These are phyloP conservation scores for Colletotrichum magnum DNA, from an alignment of 2,329 filamentous ascomycete species.

Conservation along the genomic window DNA sequence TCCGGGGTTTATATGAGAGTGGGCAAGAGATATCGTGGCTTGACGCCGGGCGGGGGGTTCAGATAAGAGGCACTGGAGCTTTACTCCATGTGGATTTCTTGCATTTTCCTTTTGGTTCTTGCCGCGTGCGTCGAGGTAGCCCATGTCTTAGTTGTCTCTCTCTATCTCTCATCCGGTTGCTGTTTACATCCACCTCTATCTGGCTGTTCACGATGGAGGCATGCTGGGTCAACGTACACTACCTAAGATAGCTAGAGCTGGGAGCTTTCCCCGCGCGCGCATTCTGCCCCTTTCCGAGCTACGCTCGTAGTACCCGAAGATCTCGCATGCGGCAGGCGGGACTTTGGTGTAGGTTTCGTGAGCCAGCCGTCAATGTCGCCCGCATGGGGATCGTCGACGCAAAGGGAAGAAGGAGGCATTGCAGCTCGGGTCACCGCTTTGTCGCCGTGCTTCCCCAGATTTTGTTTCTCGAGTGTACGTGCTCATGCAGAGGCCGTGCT, in stretches of 20 bases:
- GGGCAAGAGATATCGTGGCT: slow-evolving; percentile 24
- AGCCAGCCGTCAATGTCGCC: not conserved
- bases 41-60: slow-evolving; percentile 3
- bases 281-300: too few relatives aligned
- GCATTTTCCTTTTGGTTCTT: not conserved
- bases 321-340: not conserved
- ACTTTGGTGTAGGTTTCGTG: not conserved
- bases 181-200: too few relatives aligned
- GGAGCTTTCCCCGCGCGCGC: not conserved
- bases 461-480: slow-evolving; percentile 8
- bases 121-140: slow-evolving; percentile 10
- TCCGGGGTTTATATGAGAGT: slow-evolving; percentile 8
- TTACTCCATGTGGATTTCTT: not conserved
- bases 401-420: not conserved
- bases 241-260: not conserved
- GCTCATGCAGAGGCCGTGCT: slow-evolving; percentile 10
- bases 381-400: slow-evolving; percentile 36
- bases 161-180: not conserved
- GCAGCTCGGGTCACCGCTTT: not conserved
- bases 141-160: not conserved
- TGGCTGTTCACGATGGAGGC: slow-evolving; percentile 16
- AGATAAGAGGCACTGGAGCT: not conserved
- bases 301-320: not conserved
- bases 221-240: not conserved
- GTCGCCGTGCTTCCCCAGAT: slow-evolving; percentile 24